A percentile compares a stretch with the other conserved stretches of the same genome.
phyloP scores from a whole-genome alignment of 257 asterid species.

The Sherardia arvensis region DNA sequence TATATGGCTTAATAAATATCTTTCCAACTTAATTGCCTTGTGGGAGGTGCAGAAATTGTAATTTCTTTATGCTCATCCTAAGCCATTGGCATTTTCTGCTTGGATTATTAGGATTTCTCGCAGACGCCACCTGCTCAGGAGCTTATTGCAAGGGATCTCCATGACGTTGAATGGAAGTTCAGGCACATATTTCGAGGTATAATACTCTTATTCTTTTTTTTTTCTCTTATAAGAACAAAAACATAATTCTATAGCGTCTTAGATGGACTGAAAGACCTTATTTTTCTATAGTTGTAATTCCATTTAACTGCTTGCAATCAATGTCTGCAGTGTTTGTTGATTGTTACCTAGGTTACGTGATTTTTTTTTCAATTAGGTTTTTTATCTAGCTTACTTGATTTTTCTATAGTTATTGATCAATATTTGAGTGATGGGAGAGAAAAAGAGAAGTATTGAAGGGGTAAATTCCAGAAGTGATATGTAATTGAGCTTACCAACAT shows the following conservation, averaged over 20 bases:
- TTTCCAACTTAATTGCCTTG: neutral
- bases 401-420: neutral
- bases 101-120: conserved; percentile 67
- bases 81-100: conserved; percentile 10
- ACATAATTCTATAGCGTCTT: neutral
- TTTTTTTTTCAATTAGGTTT: too few relatives aligned
- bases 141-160: conserved; percentile 95
- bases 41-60: neutral
- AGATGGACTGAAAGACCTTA: neutral
- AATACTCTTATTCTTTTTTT: conserved; percentile 8
- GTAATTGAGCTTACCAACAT: neutral
- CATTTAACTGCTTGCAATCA: neutral
- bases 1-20: conserved; percentile 6
- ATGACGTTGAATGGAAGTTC: conserved; percentile 94
- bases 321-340: neutral
- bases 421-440: neutral
- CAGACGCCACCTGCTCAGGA: conserved; percentile 96
- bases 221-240: neutral
- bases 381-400: too few relatives aligned
- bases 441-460: neutral
- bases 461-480: neutral
- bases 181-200: conserved; percentile 95
- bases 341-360: too few relatives aligned
- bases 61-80: conserved; percentile 1
- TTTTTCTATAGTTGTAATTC: neutral